These are phyloP conservation scores for Leccinum variicolor DNA, from an alignment of 768 basidiomycete genomes.

Conservation along the genomic window DNA sequence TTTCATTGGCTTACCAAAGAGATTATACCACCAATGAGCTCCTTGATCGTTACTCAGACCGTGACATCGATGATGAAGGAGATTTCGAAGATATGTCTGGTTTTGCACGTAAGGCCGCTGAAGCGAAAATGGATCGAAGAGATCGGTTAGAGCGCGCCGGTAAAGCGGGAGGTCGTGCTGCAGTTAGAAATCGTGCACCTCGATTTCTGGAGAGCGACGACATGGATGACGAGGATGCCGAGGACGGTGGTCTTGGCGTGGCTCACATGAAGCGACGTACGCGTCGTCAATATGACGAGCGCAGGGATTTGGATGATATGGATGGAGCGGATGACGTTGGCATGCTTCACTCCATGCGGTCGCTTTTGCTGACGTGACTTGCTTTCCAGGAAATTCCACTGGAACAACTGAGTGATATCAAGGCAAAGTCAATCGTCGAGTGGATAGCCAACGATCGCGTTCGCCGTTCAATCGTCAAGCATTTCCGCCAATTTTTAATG, in stretches of 20 bases:
- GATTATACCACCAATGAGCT: slow-evolving; percentile 84
- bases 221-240: slow-evolving; percentile 71
- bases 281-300: slow-evolving; percentile 91
- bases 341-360: slow-evolving; percentile 6
- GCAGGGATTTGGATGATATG: slow-evolving; percentile 84
- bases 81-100: slow-evolving; percentile 65
- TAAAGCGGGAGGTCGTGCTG: slow-evolving; percentile 67
- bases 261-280: slow-evolving; percentile 77
- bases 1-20: slow-evolving; percentile 33
- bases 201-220: slow-evolving; percentile 86
- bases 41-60: slow-evolving; percentile 85
- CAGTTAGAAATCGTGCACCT: slow-evolving; percentile 77
- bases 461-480: slow-evolving; percentile 81
- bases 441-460: slow-evolving; percentile 96
- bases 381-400: slow-evolving; percentile 78
- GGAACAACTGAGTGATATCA: slow-evolving; percentile 96
- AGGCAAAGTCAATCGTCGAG: slow-evolving; percentile 94
- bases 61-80: slow-evolving; percentile 81
- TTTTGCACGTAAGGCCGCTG: slow-evolving; percentile 74
- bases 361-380: slow-evolving; percentile 13
- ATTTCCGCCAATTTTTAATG: slow-evolving; percentile 94
- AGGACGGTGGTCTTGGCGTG: slow-evolving; percentile 60
- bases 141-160: slow-evolving; percentile 73
- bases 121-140: slow-evolving; percentile 82
- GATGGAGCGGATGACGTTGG: slow-evolving; percentile 85